Evolutionary conservation across 2,329 filamentous ascomycete species (phyloP).

Genomic region (Herpomyces periplanetae): DNA sequence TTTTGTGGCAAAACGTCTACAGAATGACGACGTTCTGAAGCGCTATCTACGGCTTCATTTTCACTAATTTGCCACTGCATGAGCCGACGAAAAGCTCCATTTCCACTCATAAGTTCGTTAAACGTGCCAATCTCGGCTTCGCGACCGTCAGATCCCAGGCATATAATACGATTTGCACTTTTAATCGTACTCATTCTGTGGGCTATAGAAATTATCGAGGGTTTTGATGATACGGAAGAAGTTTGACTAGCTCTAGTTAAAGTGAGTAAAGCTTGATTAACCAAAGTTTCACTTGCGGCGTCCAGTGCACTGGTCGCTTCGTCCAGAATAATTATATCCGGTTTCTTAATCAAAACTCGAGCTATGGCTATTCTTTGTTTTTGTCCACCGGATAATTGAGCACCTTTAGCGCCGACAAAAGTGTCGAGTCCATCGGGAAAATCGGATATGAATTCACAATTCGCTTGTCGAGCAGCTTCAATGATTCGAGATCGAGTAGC

Average conservation of each 20-base stretch:
- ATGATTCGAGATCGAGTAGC: conserved; percentile 47
- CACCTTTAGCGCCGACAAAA: conserved; percentile 57
- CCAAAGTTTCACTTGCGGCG: conserved; percentile 78
- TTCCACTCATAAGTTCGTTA: conserved; percentile 23
- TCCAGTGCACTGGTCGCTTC: conserved; percentile 81
- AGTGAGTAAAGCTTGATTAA: conserved; percentile 50
- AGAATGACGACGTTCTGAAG: too few relatives aligned
- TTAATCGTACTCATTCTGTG: conserved; percentile 89
- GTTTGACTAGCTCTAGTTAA: conserved; percentile 62
- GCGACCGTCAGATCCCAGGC: conserved; percentile 43
- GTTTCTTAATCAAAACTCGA: conserved; percentile 64
- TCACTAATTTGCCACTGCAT: conserved; percentile 98
- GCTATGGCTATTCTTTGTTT: conserved; percentile 95
- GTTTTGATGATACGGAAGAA: too few relatives aligned
- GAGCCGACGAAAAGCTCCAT: conserved; percentile 60
- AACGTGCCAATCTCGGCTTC: conserved; percentile 78
- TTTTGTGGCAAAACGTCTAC: too few relatives aligned
- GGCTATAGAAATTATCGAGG: conserved; percentile 92
- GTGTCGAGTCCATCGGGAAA: conserved; percentile 88
- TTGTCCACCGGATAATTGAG: conserved; percentile 74
- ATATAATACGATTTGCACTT: conserved; percentile 69
- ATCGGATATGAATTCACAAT: conserved; percentile 83
- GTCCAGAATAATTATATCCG: conserved; percentile 81
- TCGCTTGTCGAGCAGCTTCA: conserved; percentile 51
- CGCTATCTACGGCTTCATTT: conserved; percentile 15